phyloP scores from a whole-genome alignment of 768 basidiomycete genomes.

The Cubamyces lactineus region DNA sequence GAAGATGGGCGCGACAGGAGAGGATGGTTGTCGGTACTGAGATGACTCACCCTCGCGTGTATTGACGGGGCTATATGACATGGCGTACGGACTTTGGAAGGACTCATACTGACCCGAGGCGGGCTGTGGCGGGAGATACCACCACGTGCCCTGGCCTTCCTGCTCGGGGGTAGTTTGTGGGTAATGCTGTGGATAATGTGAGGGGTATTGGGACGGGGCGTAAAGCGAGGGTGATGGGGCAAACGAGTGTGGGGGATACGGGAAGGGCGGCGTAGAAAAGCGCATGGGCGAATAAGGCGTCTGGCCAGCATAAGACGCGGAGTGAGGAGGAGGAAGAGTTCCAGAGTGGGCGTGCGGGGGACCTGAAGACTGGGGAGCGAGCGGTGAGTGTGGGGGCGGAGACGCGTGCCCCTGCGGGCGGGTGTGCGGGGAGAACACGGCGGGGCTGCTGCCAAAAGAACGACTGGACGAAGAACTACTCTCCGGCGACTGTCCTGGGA shows the following conservation, averaged over 20 bases:
- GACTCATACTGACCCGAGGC: conserved; percentile 30
- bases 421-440: conserved; percentile 24
- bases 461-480: conserved; percentile 34
- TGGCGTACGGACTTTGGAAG: conserved; percentile 28
- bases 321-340: conserved; percentile 20
- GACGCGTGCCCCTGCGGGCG: conserved; percentile 27
- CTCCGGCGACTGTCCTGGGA: conserved; percentile 41
- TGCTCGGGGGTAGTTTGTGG: conserved; percentile 34
- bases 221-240: conserved; percentile 25
- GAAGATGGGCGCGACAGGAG: conserved; percentile 15
- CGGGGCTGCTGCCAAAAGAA: conserved; percentile 24
- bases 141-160: conserved; percentile 57
- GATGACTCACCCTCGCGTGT: conserved; percentile 27
- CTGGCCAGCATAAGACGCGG: conserved; percentile 26
- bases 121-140: conserved; percentile 46
- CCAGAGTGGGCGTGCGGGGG: conserved; percentile 18
- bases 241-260: conserved; percentile 31
- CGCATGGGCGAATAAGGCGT: conserved; percentile 30
- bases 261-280: conserved; percentile 35
- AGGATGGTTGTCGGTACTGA: conserved; percentile 17
- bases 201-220: conserved; percentile 35
- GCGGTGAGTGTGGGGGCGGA: conserved; percentile 28
- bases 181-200: conserved; percentile 45
- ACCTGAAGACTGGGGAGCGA: conserved; percentile 14
- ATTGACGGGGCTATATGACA: conserved; percentile 23